Evolutionary conservation across 257 asterid species (phyloP).

Genomic region (Paulownia fortunei): DNA sequence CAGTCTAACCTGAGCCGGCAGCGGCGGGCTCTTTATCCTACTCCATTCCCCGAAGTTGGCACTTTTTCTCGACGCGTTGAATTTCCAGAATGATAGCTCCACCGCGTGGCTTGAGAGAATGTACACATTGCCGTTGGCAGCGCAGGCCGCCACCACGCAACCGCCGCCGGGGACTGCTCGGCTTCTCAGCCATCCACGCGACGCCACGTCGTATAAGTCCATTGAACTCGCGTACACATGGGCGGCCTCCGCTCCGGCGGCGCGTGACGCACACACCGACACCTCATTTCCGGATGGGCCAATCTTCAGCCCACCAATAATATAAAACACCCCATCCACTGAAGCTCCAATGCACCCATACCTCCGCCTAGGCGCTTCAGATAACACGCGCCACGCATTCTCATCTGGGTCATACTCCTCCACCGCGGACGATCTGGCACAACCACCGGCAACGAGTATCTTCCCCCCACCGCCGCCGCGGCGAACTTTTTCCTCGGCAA

Average conservation of each 20-base stretch:
- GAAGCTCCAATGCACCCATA: conserved; percentile 86
- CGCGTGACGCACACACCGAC: conserved; percentile 39
- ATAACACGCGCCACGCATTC: conserved; percentile 66
- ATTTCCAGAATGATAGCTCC: conserved; percentile 86
- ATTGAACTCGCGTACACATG: conserved; percentile 77
- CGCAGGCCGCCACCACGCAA: conserved; percentile 88
- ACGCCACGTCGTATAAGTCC: conserved; percentile 74
- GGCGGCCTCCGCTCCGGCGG: conserved; percentile 50
- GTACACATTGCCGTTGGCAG: conserved; percentile 56
- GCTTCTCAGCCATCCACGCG: conserved; percentile 73
- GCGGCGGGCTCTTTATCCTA: conserved; percentile 73
- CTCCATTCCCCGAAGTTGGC: conserved; percentile 71
- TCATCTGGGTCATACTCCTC: conserved; percentile 82
- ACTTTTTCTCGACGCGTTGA: conserved; percentile 53
- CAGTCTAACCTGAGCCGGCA: conserved; percentile 83
- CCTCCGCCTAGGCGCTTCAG: conserved; percentile 67
- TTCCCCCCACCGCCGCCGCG: conserved; percentile 65
- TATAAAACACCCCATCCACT: conserved; percentile 70
- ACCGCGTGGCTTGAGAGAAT: conserved; percentile 87
- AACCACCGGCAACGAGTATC: conserved; percentile 83
- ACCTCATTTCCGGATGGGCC: conserved; percentile 46
- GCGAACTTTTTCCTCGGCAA: conserved; percentile 81
- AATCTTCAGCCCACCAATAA: conserved; percentile 76
- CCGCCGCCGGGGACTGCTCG: conserved; percentile 83
- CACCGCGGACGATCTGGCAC: conserved; percentile 61